These are phyloP conservation scores for Kitagawia praeruptora DNA, from an alignment of 129 eudicot species.

Conservation along the genomic window DNA sequence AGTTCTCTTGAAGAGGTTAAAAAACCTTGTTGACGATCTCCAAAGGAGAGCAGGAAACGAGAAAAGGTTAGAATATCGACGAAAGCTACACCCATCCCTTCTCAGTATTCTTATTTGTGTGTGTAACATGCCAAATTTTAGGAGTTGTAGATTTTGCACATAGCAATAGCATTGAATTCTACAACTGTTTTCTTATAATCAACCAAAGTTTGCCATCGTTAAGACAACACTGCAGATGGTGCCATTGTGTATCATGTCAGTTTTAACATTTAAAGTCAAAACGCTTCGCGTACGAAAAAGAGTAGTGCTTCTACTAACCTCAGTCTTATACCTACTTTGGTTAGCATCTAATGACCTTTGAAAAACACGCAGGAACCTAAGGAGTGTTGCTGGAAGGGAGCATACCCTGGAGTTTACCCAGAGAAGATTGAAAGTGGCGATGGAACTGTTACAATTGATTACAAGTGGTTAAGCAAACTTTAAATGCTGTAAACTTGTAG, in stretches of 20 bases:
- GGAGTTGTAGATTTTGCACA: not conserved
- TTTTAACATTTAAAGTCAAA: not conserved
- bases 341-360: not conserved
- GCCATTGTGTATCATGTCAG: not conserved
- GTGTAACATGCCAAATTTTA: not conserved
- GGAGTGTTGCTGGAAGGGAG: conserved; percentile 26
- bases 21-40: conserved; percentile 67
- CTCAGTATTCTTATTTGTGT: not conserved
- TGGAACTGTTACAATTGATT: conserved; percentile 30
- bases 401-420: conserved; percentile 41
- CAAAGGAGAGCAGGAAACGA: conserved; percentile 51
- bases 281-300: not conserved
- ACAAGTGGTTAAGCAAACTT: conserved; percentile 6
- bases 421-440: conserved; percentile 56
- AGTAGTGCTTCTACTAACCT: not conserved
- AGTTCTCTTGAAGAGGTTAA: conserved; percentile 58
- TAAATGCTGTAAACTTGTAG: not conserved
- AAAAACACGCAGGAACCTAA: conserved; percentile 33
- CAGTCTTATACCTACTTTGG: not conserved
- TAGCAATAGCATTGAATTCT: not conserved
- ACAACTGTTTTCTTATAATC: not conserved
- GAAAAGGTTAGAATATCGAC: conserved; percentile 44
- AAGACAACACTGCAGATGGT: not conserved
- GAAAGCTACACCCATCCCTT: not conserved
- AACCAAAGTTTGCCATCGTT: not conserved